These are phyloP conservation scores for Lactifluus pinguis DNA, from an alignment of 768 basidiomycete genomes.

Conservation along the genomic window DNA sequence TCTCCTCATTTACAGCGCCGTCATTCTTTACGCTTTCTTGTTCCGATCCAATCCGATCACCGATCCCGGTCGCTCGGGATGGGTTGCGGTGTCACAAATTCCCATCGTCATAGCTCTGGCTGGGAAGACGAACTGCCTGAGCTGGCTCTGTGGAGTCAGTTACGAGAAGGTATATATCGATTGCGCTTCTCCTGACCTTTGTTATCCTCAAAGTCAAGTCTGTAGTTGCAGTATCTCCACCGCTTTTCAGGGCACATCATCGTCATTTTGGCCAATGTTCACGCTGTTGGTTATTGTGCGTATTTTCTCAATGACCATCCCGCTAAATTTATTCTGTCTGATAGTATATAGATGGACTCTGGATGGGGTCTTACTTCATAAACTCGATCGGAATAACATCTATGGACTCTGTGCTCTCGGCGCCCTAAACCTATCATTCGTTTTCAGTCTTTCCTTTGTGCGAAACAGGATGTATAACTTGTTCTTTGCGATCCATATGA, in stretches of 20 bases:
- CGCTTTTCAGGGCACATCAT: constrained; percentile 41
- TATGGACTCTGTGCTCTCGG: constrained; percentile 30
- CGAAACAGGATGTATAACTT: constrained; percentile 35
- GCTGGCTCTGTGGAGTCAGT: constrained; percentile 33
- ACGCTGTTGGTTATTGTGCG: constrained; percentile 35
- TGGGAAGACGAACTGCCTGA: constrained; percentile 41
- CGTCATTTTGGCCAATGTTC: constrained; percentile 34
- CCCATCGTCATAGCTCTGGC: constrained; percentile 37
- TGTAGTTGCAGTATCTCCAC: constrained; percentile 45
- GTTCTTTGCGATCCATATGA: constrained; percentile 35
- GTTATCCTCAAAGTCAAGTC: constrained; percentile 1
- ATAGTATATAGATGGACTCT: constrained; percentile 8
- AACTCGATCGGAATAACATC: background rate
- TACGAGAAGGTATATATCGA: constrained; percentile 37
- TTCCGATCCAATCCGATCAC: constrained; percentile 28
- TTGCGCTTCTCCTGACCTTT: background rate
- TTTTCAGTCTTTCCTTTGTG: constrained; percentile 35
- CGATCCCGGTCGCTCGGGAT: constrained; percentile 28
- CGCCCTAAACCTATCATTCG: constrained; percentile 29
- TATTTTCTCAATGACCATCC: background rate
- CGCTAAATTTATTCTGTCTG: background rate
- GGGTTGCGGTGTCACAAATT: constrained; percentile 36
- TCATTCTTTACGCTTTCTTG: constrained; percentile 32
- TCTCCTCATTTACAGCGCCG: constrained; percentile 28
- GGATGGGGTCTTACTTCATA: background rate